A percentile compares a stretch with the other conserved stretches of the same genome.
Conservation (phyloP, 2,329 filamentous ascomycete species). For the Colletotrichum euphorbiae region DNA sequence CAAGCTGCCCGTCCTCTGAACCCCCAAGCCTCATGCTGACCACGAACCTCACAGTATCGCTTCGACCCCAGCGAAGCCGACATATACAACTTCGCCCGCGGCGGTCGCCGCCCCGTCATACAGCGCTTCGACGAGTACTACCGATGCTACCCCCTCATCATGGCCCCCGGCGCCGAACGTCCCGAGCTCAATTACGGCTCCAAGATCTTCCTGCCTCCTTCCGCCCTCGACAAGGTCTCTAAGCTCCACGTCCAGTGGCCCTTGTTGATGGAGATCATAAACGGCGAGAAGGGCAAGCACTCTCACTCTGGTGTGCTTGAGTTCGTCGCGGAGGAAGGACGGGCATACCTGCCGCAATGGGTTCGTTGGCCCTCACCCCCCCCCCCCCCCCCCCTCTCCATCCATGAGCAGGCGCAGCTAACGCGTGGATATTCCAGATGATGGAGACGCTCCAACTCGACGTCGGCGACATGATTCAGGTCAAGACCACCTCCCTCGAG, state of each 20-base stretch:
- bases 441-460: conserved; percentile 93
- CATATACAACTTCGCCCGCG: conserved; percentile 45
- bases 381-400: no score
- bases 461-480: conserved; percentile 92
- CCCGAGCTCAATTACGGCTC: conserved; percentile 94
- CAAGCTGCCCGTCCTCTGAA: not conserved
- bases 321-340: conserved; percentile 97
- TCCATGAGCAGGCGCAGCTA: not conserved
- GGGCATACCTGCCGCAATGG: conserved; percentile 97
- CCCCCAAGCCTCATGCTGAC: conserved; percentile 19
- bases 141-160: conserved; percentile 93
- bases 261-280: conserved; percentile 95
- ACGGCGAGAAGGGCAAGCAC: conserved; percentile 81
- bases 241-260: conserved; percentile 97
- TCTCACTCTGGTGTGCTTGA: conserved; percentile 96
- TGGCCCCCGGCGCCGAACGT: conserved; percentile 91
- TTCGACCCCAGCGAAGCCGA: conserved; percentile 41
- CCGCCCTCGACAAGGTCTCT: conserved; percentile 95
- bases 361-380: conserved; percentile 58
- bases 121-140: conserved; percentile 99
- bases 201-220: conserved; percentile 97
- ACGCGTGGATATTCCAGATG: conserved; percentile 66
- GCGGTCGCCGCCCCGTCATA: conserved; percentile 60
- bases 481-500: conserved; percentile 93
- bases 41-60: conserved; percentile 29